Base-by-base conservation (phyloP, 805 yeast genomes). In the Saccharomycopsis amapae region DNA sequence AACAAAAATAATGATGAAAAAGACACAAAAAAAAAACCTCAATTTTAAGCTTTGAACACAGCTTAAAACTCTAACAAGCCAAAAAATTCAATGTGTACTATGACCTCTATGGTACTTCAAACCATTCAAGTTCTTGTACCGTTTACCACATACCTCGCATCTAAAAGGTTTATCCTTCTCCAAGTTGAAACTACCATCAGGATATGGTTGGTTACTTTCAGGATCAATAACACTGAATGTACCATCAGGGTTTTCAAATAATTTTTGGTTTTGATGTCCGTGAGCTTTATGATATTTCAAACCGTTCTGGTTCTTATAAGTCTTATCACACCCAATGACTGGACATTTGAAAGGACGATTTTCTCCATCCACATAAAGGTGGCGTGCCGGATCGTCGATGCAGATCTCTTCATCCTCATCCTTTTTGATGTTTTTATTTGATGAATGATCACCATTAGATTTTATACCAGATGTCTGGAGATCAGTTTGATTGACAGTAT, bases 81-180 rank as follows among this genome's bases (percentile, higher is more conserved):
- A 7, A 18, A 10, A 38, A 18, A 30, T 23, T 60, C 63, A 89
- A 69, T 90, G 97, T 36, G 97, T 90, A n/a, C 97, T 81, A 66
- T 93, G 98, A 19, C 96, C 97, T 57, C 97, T 78, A 65, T 93
- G 98, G 64, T 93, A 93, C 66, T 93, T 93, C 64, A 93, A 72
- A 23, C 98, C 98, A 63, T 93, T 93, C 58, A 93, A 70, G 60
- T 93, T 93, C 72, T 93, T 93, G 69, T 93, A 93, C 47, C 98
- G 71, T 66, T 90, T 93, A 49, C 97, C 97, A 67, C 98, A 93
- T 36, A 90, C 96, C 67, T 93, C 97, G 66, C 98, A 93, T 60
- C 97, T 76, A 64, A 90, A 93, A 32, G 98, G 98, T 68, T 93
- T 93, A 69, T 93, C 98, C 69, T 87, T 89, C 64, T 93, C 98